Conservation (phyloP, 2,329 filamentous ascomycete genomes). For the Periglandula ipomoeae region DNA sequence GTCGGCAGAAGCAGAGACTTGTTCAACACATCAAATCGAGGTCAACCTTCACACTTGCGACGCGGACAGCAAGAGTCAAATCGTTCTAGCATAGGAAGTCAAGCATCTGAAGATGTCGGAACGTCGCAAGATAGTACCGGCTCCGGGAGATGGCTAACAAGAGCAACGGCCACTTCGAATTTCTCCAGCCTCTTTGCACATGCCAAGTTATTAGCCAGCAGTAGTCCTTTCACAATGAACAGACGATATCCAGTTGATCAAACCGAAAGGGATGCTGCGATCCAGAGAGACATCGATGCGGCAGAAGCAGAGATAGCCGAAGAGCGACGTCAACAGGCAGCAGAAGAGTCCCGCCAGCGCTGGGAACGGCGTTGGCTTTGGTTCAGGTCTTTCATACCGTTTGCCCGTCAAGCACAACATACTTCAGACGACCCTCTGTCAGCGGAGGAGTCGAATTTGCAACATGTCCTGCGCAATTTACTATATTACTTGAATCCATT, state of each 20-base stretch:
- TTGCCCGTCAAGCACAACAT: background rate
- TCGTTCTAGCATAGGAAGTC: background rate
- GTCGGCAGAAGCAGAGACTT: background rate
- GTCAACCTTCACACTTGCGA: background rate
- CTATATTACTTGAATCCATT: constrained; percentile 21
- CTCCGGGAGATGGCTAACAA: constrained; percentile 8
- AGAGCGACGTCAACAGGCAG: constrained; percentile 5
- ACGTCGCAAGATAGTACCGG: constrained; percentile 6
- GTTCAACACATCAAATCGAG: background rate
- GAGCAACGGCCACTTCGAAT: constrained; percentile 7
- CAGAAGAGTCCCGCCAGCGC: constrained; percentile 1
- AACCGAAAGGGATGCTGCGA: constrained; percentile 15
- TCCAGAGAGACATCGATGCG: constrained; percentile 14
- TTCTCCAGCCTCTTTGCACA: constrained; percentile 6
- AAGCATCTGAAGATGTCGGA: background rate
- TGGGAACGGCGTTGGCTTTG: constrained; percentile 15
- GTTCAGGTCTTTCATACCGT: constrained; percentile 12
- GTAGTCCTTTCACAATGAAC: constrained; percentile 7
- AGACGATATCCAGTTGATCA: constrained; percentile 8
- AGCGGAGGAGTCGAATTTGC: background rate
- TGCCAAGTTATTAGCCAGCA: constrained; percentile 8
- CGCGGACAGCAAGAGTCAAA: background rate
- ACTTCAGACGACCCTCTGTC: background rate
- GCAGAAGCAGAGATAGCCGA: constrained; percentile 8
- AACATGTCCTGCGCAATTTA: constrained; percentile 12